phyloP scores from a whole-genome alignment of 2,329 filamentous ascomycete species.

The Tolypocladium endophyticum region DNA sequence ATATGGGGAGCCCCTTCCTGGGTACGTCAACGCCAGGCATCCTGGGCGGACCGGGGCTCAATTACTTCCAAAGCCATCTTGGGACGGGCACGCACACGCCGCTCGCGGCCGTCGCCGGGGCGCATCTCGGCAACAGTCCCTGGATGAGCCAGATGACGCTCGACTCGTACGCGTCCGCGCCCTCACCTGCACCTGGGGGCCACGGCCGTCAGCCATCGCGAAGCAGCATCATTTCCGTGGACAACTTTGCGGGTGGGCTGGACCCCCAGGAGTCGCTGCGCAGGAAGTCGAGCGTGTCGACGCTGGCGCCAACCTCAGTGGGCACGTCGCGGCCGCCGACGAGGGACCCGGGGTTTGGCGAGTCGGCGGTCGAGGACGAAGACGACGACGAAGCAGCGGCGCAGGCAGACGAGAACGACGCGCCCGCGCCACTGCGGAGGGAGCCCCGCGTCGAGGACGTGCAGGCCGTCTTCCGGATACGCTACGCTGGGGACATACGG shows the following conservation, averaged over 20 bases:
- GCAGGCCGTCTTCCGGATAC: slow-evolving; percentile 84
- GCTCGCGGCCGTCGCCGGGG: slow-evolving; percentile 67
- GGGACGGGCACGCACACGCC: slow-evolving; percentile 70
- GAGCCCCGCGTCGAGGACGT: slow-evolving; percentile 78
- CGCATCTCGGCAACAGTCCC: slow-evolving; percentile 28
- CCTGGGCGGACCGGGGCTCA: slow-evolving; percentile 64
- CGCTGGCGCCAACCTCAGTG: slow-evolving; percentile 44
- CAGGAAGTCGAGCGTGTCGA: slow-evolving; percentile 54
- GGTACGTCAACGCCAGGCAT: slow-evolving; percentile 52
- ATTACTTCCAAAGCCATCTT: slow-evolving; percentile 74
- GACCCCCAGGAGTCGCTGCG: slow-evolving; percentile 32
- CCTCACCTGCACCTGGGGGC: slow-evolving; percentile 8
- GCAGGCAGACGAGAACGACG: slow-evolving; percentile 9
- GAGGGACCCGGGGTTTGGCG: slow-evolving; percentile 32
- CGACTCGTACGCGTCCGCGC: slow-evolving; percentile 5
- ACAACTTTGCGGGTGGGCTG: slow-evolving; percentile 22
- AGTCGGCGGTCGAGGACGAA: slow-evolving; percentile 27
- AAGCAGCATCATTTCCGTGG: slow-evolving; percentile 34
- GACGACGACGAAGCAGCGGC: slow-evolving; percentile 14
- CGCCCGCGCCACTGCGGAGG: slow-evolving; percentile 20
- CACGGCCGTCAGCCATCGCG: slow-evolving; percentile 35
- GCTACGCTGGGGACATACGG: slow-evolving; percentile 78
- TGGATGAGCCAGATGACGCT: slow-evolving; percentile 17
- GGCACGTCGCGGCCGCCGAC: slow-evolving; percentile 47
- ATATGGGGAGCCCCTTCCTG: slow-evolving; percentile 45